phyloP scores from a whole-genome alignment of 2,329 filamentous ascomycete species.

The Tolypocladium inflatum region DNA sequence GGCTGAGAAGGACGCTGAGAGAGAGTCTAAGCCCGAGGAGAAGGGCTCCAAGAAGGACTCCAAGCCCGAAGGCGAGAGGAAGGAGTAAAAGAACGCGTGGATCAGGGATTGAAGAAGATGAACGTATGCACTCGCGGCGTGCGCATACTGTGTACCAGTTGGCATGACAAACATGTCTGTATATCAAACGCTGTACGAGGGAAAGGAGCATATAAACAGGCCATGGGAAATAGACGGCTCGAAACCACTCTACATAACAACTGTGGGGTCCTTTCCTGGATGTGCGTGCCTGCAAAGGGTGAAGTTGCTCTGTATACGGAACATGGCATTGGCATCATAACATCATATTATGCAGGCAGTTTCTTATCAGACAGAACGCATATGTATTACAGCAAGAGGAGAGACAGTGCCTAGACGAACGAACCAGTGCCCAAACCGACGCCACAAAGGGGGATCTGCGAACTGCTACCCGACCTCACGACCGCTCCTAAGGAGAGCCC shows the following conservation, averaged over 20 bases:
- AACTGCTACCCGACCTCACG: neutral
- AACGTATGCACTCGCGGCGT: neutral
- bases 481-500: constrained; percentile 9
- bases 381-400: neutral
- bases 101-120: neutral
- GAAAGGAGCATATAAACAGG: neutral
- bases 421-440: constrained; percentile 3
- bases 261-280: neutral
- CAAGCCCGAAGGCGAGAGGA: constrained; percentile 5
- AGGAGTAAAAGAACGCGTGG: neutral
- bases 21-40: constrained; percentile 7
- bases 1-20: constrained; percentile 5
- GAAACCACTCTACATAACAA: constrained; percentile 1
- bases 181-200: constrained; percentile 3
- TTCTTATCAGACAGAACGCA: neutral
- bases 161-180: constrained; percentile 5
- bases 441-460: neutral
- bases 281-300: neutral
- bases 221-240: constrained; percentile 1
- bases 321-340: neutral
- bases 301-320: no score
- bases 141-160: constrained; percentile 4
- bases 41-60: constrained; percentile 3
- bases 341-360: neutral
- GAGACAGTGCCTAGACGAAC: neutral